phyloP scores from a whole-genome alignment of 169 alveolate genomes.

The Plasmodium gonderi region DNA sequence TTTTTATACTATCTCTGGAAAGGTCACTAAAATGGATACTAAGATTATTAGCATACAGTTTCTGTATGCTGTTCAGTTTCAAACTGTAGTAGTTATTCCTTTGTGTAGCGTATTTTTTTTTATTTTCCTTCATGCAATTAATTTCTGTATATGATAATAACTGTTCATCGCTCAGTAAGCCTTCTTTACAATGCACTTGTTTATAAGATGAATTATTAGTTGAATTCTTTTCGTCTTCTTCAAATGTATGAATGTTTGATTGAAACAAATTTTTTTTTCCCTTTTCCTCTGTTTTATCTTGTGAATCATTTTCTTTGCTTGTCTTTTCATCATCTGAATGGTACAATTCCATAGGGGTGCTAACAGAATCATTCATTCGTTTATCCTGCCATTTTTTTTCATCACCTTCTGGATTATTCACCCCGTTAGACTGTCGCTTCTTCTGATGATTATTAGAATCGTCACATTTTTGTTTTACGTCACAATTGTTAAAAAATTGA shows the following conservation, averaged over 20 bases:
- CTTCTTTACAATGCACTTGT: background rate
- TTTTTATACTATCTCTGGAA: background rate
- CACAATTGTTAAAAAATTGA: constrained; percentile 6
- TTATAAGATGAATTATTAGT: background rate
- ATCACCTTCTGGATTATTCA: too few species aligned
- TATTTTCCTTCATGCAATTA: background rate
- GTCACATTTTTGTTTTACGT: background rate
- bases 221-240: background rate
- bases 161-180: background rate
- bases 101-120: background rate
- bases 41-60: background rate
- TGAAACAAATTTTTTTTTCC: background rate
- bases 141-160: background rate
- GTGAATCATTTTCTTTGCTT: background rate
- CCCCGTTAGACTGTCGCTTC: background rate
- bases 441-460: background rate
- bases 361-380: too few species aligned
- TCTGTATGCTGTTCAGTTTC: constrained; percentile 12
- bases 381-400: too few species aligned
- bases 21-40: constrained; percentile 4
- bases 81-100: background rate
- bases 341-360: too few species aligned
- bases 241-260: background rate
- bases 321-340: background rate
- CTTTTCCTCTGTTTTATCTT: background rate